Base-by-base conservation (phyloP, 1,284 basidiomycete species). In the Uromyces viciae-fabae region DNA sequence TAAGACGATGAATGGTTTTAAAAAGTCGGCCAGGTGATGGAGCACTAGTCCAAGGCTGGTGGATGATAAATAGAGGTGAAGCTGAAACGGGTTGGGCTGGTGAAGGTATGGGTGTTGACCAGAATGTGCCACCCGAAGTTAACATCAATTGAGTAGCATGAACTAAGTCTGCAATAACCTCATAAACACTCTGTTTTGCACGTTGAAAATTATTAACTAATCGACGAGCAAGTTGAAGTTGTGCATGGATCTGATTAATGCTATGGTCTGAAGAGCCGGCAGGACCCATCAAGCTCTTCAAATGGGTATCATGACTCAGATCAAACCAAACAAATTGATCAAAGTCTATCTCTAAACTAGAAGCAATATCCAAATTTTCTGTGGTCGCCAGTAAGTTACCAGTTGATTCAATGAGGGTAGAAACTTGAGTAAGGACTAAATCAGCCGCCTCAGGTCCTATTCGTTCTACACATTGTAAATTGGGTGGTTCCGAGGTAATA, bases 311-410 rank as follows among this genome's bases (percentile, higher is more conserved):
- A 3, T 72, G 69, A 17, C 28, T 71, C 36, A 69, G 38, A n/a
- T 62, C 66, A 31, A 72, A 40, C 77, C 77, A 79, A 28, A 79
- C 33, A 56, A 79, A 79, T 40, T 40, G 68, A 43, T 79, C 77
- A 11, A 79, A 36, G 28, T 79, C 77, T 15, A 79, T 56, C 31
- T 79, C 66, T 38, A 79, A 43, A 19, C 54, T 79, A 5, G 40
- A 31, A 8, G n/a, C 36, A 2, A 79, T 14, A 36, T 79, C 58
- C 19, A 79, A 42, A 28, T 15, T 62, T 42, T 79, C 77, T 2
- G 68, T 14, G 3, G 14, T 79, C 58, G 77, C 15, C 14, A 79
- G 36, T 19, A 79, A 54, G 17, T 36, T 40, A 3, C 77, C 68
- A 19, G 31, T n/a, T 0, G 56, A n/a, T 25, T 79, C 77, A 36